Base-by-base conservation (phyloP, 257 asterid species). In the Galeopsis tetrahit region DNA sequence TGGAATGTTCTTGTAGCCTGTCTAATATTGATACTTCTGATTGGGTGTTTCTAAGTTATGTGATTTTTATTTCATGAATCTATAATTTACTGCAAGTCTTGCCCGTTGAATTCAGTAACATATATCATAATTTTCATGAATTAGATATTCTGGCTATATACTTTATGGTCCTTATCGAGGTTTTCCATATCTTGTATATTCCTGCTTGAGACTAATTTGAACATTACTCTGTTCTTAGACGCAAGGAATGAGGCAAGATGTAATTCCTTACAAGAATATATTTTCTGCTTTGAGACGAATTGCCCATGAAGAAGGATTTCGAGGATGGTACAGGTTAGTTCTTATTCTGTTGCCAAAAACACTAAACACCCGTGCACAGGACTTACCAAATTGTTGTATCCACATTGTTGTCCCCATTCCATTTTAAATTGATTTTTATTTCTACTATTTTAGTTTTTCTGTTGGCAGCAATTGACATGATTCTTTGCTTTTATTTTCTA, bases 301-400 rank as follows among this genome's bases (percentile, higher is more conserved):
- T 65, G 78, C 81, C 63, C 96, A 75, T 13, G 99, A 95, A 84
- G 99, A 95, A 78, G 99, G 98, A 56, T 63, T 95, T 67, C 90
- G 96, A 63, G 99, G 99, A 81, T 95, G 85, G 97, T 95, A 95
- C 90, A 91, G 99, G 99, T 94, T 61, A 79, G 95, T 72, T 42
- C 44, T 75, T 15, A 44, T 65, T 59, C 66, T 33, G 40, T 43
- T 10, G 49, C 46, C 65, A 57, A 66, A 63, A 70, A 13, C 31
- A 10, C n/a, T 10, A 21, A 31, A 15, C n/a, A 14, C 35, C 9
- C 2, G 8, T 42, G n/a, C 10, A 14, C 39, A 33, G 42, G 49
- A 57, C 46, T 10, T 9, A 36, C 71, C 15, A 36, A 38, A 35
- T 35, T 44, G 33, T 32, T 21, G 34, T 52, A 21, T 40, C 39